phyloP scores from a whole-genome alignment of 108 stramenopile genomes.

The Nitzschia sp. region DNA sequence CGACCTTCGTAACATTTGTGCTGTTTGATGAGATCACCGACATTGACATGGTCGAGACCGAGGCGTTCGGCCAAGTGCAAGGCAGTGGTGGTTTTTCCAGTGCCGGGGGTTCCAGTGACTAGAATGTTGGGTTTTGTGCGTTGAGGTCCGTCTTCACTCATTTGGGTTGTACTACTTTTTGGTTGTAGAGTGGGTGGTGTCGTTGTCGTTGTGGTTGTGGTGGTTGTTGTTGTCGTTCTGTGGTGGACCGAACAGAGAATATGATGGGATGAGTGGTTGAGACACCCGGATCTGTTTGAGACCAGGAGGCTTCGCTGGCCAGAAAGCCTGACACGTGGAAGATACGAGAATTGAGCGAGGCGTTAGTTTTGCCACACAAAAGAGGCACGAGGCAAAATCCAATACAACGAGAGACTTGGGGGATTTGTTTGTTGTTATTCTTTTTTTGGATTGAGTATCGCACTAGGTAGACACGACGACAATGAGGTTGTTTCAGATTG shows the following conservation, averaged over 20 bases:
- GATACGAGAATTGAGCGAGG: background rate
- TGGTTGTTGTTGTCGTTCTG: background rate
- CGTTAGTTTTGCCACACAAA: no score
- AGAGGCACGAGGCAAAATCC: no score
- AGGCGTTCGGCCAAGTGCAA: constrained; percentile 62
- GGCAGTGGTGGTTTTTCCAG: constrained; percentile 83
- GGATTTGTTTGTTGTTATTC: background rate
- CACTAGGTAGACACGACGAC: no score
- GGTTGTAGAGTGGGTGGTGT: background rate
- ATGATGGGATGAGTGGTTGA: no score
- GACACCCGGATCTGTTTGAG: no score
- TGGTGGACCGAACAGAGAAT: background rate
- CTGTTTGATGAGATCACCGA: constrained; percentile 75
- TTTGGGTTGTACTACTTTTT: no score
- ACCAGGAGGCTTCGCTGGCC: no score
- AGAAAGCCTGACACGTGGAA: no score
- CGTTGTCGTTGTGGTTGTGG: background rate
- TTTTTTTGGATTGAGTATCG: no score
- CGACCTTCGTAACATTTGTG: constrained; percentile 82
- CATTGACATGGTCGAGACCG: constrained; percentile 69
- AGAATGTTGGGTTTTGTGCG: constrained; percentile 80
- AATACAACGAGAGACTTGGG: background rate
- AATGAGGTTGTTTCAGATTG: background rate
- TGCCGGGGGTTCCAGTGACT: constrained; percentile 92
- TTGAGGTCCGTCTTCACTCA: constrained; percentile 30